Evolutionary conservation across 139 green algal species (phyloP).

Genomic region (Picocystis salinarum): DNA sequence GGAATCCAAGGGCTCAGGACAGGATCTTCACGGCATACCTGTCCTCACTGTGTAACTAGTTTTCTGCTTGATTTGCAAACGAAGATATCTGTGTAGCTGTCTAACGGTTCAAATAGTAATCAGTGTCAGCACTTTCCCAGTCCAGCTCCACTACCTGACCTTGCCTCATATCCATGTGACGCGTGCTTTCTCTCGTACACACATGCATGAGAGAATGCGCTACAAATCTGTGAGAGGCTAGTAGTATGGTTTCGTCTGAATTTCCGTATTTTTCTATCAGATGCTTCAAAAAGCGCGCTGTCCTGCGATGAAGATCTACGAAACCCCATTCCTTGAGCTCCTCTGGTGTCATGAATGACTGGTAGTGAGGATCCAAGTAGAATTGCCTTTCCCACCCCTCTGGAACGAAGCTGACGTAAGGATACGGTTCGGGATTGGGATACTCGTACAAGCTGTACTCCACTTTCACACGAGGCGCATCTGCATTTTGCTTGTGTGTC

Average conservation of each 20-base stretch:
- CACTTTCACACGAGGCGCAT: background rate
- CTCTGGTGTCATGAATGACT: background rate
- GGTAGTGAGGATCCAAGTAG: background rate
- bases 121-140: background rate
- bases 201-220: conserved; percentile 1
- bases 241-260: background rate
- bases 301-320: too few species aligned
- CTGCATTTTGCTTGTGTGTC: background rate
- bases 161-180: background rate
- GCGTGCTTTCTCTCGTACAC: background rate
- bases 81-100: too few species aligned
- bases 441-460: conserved; percentile 5
- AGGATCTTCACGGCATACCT: too few species aligned
- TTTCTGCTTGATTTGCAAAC: too few species aligned
- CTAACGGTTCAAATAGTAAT: too few species aligned
- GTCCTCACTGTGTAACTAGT: too few species aligned
- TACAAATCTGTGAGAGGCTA: background rate
- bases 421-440: background rate
- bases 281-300: background rate
- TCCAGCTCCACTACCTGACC: conserved; percentile 1
- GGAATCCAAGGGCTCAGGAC: too few species aligned
- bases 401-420: background rate
- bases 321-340: too few species aligned
- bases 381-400: background rate
- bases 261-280: background rate